These are phyloP conservation scores for Tetracentron sinense DNA, from an alignment of 164 flowering plant species.

Conservation along the genomic window DNA sequence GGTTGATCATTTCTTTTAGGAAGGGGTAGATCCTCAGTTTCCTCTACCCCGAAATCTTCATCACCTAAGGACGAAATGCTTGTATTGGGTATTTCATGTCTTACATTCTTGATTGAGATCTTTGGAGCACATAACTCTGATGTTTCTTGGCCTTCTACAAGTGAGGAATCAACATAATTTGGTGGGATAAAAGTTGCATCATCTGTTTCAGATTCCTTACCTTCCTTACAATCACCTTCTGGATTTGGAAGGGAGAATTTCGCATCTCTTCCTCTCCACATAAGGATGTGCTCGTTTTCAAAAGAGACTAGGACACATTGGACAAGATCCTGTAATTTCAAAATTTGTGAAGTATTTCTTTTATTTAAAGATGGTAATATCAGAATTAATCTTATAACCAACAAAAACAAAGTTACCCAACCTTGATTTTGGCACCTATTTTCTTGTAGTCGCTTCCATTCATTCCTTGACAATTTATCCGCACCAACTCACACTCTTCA, in stretches of 20 bases:
- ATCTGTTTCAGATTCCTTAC: constrained; percentile 15
- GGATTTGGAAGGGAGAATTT: constrained; percentile 43
- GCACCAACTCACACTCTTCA: constrained; percentile 67
- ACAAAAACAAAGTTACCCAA: constrained; percentile 14
- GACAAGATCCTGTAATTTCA: constrained; percentile 71
- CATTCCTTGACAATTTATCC: constrained; percentile 79
- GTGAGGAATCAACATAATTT: constrained; percentile 3
- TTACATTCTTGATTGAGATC: constrained; percentile 5
- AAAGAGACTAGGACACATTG: constrained; percentile 86
- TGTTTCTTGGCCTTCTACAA: constrained; percentile 25
- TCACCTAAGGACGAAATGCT: constrained; percentile 6
- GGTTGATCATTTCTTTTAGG: constrained; percentile 13
- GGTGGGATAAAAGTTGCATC: constrained; percentile 9
- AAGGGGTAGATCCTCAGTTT: constrained; percentile 6
- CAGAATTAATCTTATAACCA: not conserved
- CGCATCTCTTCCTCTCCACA: constrained; percentile 92
- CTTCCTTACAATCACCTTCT: constrained; percentile 19
- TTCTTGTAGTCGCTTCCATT: constrained; percentile 70
- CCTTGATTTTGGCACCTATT: constrained; percentile 91
- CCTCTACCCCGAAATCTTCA: constrained; percentile 16
- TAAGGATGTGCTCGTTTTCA: constrained; percentile 72
- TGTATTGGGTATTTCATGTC: constrained; percentile 3
- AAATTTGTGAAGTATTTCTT: not conserved
- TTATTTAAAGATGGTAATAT: not conserved
- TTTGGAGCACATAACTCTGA: constrained; percentile 12